phyloP scores from a whole-genome alignment of 345 rosid species.

The Acer negundo region DNA sequence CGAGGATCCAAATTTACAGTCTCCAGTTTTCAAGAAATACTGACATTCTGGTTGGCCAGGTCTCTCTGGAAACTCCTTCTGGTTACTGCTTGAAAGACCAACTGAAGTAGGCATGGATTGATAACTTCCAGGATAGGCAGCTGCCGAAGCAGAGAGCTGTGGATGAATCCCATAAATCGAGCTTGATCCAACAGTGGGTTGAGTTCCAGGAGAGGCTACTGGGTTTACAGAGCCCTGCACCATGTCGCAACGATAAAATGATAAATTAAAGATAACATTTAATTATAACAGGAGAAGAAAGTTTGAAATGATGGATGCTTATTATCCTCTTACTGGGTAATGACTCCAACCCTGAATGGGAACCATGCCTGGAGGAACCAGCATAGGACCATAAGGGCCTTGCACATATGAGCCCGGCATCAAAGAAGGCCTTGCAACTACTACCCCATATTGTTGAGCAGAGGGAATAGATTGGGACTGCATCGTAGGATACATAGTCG shows the following conservation, averaged over 20 bases:
- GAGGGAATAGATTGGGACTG: conserved; percentile 66
- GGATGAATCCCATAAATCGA: conserved; percentile 56
- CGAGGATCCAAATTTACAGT: conserved; percentile 80
- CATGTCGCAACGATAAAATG: neutral
- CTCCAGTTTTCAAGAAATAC: conserved; percentile 81
- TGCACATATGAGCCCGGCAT: conserved; percentile 69
- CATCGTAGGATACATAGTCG: conserved; percentile 50
- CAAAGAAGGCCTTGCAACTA: conserved; percentile 75
- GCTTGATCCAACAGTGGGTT: conserved; percentile 54
- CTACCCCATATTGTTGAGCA: conserved; percentile 71
- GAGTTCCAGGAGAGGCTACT: conserved; percentile 56
- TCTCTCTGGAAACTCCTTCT: conserved; percentile 85
- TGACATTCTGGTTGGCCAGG: conserved; percentile 91
- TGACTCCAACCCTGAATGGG: conserved; percentile 73
- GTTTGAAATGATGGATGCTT: conserved; percentile 9
- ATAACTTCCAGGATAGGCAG: conserved; percentile 63
- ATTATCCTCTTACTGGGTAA: conserved; percentile 56
- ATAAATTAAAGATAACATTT: conserved; percentile 2
- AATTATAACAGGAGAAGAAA: neutral
- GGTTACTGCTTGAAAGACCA: conserved; percentile 55
- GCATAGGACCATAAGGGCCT: conserved; percentile 71
- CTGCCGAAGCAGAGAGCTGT: conserved; percentile 64
- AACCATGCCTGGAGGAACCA: conserved; percentile 72
- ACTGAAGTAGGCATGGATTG: conserved; percentile 44
- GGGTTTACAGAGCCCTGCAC: conserved; percentile 65